Percentiles rank a stretch among this genome's conserved stretches.
Evolutionary conservation across 2,329 filamentous ascomycete genomes (phyloP).

Genomic region (Aureobasidium sp.): DNA sequence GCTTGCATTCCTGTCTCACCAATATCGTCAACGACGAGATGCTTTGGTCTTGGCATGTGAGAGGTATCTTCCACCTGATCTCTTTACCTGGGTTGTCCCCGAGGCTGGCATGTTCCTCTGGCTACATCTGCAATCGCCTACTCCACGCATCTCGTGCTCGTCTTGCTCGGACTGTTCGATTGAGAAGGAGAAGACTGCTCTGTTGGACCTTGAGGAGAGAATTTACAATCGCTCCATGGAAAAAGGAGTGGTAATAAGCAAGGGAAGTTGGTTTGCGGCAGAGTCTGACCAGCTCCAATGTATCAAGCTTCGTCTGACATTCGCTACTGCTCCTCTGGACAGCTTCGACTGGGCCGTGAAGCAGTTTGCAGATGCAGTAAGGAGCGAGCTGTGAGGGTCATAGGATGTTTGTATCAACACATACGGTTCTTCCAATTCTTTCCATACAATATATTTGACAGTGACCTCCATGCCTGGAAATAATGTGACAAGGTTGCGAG

Average conservation of each 20-base stretch:
- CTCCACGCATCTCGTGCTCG: background rate
- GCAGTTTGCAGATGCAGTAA: constrained; percentile 6
- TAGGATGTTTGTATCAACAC: background rate
- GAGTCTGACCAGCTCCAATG: background rate
- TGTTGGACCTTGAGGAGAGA: constrained; percentile 2
- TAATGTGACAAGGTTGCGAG: background rate
- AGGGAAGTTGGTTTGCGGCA: constrained; percentile 5
- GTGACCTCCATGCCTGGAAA: no score
- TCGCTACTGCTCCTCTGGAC: constrained; percentile 5
- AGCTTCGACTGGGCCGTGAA: constrained; percentile 10
- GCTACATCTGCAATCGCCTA: constrained; percentile 16
- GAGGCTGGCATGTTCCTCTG: constrained; percentile 25
- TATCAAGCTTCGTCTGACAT: constrained; percentile 2
- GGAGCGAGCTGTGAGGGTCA: background rate
- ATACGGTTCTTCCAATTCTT: background rate
- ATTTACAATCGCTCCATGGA: constrained; percentile 7
- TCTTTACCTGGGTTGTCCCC: constrained; percentile 23
- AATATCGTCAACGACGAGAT: constrained; percentile 24
- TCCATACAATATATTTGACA: background rate
- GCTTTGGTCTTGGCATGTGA: constrained; percentile 25
- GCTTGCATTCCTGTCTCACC: constrained; percentile 22
- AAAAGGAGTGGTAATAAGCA: constrained; percentile 4
- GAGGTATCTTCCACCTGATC: constrained; percentile 20
- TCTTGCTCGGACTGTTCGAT: background rate
- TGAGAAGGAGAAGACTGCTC: background rate